Conservation (phyloP, 2,329 filamentous ascomycete species). For the Aspergillus pseudoviridinutans region DNA sequence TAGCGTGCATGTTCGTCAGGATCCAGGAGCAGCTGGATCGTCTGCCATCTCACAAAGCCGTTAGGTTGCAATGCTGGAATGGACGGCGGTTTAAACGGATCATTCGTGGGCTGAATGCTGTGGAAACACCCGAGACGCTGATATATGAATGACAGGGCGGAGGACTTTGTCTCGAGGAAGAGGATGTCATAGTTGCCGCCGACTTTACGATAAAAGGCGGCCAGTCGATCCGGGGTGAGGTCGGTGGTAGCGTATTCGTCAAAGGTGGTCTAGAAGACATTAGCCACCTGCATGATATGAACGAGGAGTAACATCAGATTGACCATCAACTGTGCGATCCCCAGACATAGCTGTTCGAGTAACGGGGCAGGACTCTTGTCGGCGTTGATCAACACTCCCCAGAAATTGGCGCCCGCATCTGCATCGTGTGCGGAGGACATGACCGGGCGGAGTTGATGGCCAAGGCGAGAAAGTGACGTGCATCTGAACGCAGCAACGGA, state of each 20-base stretch:
- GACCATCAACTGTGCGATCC: conserved; percentile 69
- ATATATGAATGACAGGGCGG: conserved; percentile 86
- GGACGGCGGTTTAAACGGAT: conserved; percentile 68
- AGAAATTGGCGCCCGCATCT: conserved; percentile 39
- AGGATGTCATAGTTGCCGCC: conserved; percentile 74
- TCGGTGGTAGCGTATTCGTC: conserved; percentile 33
- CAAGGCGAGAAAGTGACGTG: conserved; percentile 4
- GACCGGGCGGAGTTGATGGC: conserved; percentile 14
- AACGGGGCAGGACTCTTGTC: conserved; percentile 65
- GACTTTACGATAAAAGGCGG: conserved; percentile 71
- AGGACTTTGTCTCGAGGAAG: conserved; percentile 70
- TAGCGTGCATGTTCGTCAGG: conserved; percentile 85
- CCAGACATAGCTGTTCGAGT: conserved; percentile 64
- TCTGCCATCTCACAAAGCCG: conserved; percentile 92
- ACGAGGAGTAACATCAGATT: conserved; percentile 28
- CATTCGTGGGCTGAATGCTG: conserved; percentile 67
- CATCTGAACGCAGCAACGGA: conserved; percentile 14
- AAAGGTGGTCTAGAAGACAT: conserved; percentile 24
- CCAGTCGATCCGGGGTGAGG: conserved; percentile 63
- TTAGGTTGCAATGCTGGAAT: conserved; percentile 77
- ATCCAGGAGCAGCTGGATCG: conserved; percentile 79
- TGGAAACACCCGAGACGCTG: conserved; percentile 88
- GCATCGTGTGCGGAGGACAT: conserved; percentile 28
- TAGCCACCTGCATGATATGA: conserved; percentile 7
- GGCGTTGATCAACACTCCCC: conserved; percentile 60